These are phyloP conservation scores for Amanita pseudoporphyria DNA, from an alignment of 768 basidiomycete genomes.

Conservation along the genomic window DNA sequence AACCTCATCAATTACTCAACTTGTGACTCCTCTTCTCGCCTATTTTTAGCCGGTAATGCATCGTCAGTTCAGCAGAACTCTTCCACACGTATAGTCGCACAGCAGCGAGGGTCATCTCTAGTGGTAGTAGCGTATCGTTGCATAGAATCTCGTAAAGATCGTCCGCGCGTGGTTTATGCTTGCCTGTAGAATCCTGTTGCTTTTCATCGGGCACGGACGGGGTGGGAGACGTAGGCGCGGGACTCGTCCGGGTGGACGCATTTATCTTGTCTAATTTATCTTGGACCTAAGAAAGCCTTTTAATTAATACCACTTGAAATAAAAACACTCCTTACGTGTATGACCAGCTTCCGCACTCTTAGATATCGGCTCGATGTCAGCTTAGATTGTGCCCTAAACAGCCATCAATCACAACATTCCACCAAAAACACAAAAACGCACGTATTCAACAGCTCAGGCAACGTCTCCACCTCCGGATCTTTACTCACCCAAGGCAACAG, in stretches of 20 bases:
- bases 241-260: constrained; percentile 12
- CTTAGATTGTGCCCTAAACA: constrained; percentile 62
- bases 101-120: constrained; percentile 84
- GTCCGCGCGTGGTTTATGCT: constrained; percentile 33
- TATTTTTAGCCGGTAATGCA: constrained; percentile 60
- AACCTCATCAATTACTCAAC: background rate
- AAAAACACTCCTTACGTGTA: constrained; percentile 49
- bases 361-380: constrained; percentile 83
- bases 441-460: constrained; percentile 84
- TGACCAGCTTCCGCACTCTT: constrained; percentile 73
- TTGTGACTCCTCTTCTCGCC: background rate
- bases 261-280: constrained; percentile 60
- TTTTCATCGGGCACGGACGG: background rate
- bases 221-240: background rate
- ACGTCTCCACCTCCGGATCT: constrained; percentile 43
- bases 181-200: background rate
- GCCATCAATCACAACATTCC: constrained; percentile 1
- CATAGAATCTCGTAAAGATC: constrained; percentile 83
- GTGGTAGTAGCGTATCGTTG: constrained; percentile 73
- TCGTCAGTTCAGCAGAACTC: constrained; percentile 57
- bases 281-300: constrained; percentile 45
- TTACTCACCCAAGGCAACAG: constrained; percentile 66
- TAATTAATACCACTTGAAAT: background rate
- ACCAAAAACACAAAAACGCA: constrained; percentile 30
- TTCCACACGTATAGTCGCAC: constrained; percentile 89